Percentiles rank a stretch among this genome's conserved stretches.
Conservation (phyloP, 2,329 filamentous ascomycete genomes). For the Aspergillus fumigatiaffinis region DNA sequence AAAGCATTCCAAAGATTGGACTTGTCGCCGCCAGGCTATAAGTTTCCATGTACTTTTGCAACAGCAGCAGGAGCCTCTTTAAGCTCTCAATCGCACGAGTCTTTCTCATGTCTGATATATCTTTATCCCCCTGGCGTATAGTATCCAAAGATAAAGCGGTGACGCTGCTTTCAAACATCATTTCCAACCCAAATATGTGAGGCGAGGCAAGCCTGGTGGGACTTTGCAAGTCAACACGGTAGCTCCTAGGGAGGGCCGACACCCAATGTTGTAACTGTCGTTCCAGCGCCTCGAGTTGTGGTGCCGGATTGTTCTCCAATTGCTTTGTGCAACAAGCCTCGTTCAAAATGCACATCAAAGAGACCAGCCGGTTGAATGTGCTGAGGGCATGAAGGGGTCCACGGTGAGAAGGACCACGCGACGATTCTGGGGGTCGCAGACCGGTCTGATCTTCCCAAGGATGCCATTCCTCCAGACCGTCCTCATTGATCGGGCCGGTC, state of each 20-base stretch:
- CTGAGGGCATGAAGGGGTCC: slow-evolving; percentile 47
- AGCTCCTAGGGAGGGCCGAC: slow-evolving; percentile 26
- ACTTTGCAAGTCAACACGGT: slow-evolving; percentile 26
- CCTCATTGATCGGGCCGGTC: slow-evolving; percentile 54
- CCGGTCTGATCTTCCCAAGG: slow-evolving; percentile 58
- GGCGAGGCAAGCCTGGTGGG: slow-evolving; percentile 23
- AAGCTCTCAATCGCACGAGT: slow-evolving; percentile 33
- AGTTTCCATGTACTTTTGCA: slow-evolving; percentile 38
- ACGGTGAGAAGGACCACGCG: slow-evolving; percentile 28
- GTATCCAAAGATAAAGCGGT: slow-evolving; percentile 18
- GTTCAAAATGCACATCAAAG: slow-evolving; percentile 33
- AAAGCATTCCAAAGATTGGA: slow-evolving; percentile 41
- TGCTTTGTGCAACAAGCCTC: slow-evolving; percentile 28
- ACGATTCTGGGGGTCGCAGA: slow-evolving; percentile 23
- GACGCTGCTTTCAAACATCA: slow-evolving; percentile 30
- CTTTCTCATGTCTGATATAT: slow-evolving; percentile 16
- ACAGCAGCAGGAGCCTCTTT: slow-evolving; percentile 31
- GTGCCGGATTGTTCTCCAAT: slow-evolving; percentile 16
- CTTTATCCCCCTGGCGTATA: slow-evolving; percentile 19
- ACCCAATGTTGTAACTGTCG: slow-evolving; percentile 31
- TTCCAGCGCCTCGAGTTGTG: slow-evolving; percentile 28
- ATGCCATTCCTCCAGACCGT: slow-evolving; percentile 70
- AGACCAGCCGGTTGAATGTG: slow-evolving; percentile 51
- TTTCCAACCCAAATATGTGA: slow-evolving; percentile 32
- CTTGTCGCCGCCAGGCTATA: slow-evolving; percentile 38